These are phyloP conservation scores for Cajanus cajan DNA, from an alignment of 306 rosid genomes.

Conservation along the genomic window DNA sequence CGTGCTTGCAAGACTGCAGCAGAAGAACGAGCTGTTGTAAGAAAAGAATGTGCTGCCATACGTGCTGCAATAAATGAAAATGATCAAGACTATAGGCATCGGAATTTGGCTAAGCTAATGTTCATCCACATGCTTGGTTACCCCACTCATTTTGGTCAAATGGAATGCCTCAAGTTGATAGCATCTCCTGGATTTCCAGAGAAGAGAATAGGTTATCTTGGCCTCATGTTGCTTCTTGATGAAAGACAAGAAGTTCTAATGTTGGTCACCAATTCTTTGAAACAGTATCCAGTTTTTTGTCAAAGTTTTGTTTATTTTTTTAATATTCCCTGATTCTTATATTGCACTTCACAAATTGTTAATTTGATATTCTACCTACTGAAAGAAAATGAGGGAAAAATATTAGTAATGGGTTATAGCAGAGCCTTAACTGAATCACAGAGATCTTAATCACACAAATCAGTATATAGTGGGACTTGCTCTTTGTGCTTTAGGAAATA, in stretches of 20 bases:
- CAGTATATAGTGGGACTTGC: conserved; percentile 99
- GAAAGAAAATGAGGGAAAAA: conserved; percentile 26
- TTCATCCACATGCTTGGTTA: conserved; percentile 99
- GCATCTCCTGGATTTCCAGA: conserved; percentile 97
- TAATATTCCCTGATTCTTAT: background rate
- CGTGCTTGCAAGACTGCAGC: conserved; percentile 99
- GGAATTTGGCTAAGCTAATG: conserved; percentile 98
- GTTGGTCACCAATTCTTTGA: conserved; percentile 96
- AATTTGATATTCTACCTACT: conserved; percentile 21
- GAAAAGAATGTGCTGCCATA: conserved; percentile 99
- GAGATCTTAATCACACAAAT: conserved; percentile 95
- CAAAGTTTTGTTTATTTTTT: conserved; percentile 14
- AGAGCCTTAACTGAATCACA: conserved; percentile 65
- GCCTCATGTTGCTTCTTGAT: conserved; percentile 98
- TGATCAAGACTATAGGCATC: conserved; percentile 82
- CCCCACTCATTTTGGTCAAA: conserved; percentile 99
- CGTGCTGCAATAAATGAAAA: conserved; percentile 91
- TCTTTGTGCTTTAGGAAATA: conserved; percentile 97
- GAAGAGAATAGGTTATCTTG: conserved; percentile 98
- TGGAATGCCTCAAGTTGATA: conserved; percentile 96
- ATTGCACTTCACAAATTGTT: conserved; percentile 8
- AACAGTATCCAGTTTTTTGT: conserved; percentile 84
- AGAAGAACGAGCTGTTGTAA: conserved; percentile 93
- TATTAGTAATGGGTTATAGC: conserved; percentile 25
- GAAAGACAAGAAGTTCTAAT: conserved; percentile 99